These are phyloP conservation scores for Prunus salicina DNA, from an alignment of 306 rosid genomes.

Conservation along the genomic window DNA sequence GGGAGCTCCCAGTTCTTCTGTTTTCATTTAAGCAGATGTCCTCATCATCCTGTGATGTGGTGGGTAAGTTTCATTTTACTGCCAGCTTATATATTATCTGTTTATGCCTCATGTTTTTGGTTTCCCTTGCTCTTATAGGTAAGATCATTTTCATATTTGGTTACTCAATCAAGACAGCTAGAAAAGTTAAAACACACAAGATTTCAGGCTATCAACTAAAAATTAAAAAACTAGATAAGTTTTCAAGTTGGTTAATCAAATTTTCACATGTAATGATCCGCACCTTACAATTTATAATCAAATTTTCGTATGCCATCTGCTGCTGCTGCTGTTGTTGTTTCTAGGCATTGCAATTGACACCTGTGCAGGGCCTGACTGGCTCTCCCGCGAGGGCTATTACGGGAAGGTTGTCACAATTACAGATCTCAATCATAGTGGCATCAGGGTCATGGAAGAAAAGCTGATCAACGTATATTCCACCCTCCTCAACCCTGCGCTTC, in stretches of 20 bases:
- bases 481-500: no score
- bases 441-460: constrained; percentile 84
- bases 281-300: neutral
- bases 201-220: no score
- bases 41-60: no score
- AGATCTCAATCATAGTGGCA: constrained; percentile 73
- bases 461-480: no score
- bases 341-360: constrained; percentile 35
- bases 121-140: no score
- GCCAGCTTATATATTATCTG: neutral
- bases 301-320: neutral
- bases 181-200: no score
- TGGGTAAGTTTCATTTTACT: neutral
- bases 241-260: neutral
- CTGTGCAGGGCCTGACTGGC: constrained; percentile 34
- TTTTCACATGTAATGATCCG: no score
- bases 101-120: no score
- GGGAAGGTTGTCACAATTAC: constrained; percentile 80
- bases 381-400: constrained; percentile 39
- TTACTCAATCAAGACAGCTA: no score
- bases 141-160: no score
- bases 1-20: constrained; percentile 77
- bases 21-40: constrained; percentile 23
- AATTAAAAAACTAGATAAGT: no score
- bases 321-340: constrained; percentile 4